Conservation (phyloP, 306 rosid species). For the Astragalus membranaceus region DNA sequence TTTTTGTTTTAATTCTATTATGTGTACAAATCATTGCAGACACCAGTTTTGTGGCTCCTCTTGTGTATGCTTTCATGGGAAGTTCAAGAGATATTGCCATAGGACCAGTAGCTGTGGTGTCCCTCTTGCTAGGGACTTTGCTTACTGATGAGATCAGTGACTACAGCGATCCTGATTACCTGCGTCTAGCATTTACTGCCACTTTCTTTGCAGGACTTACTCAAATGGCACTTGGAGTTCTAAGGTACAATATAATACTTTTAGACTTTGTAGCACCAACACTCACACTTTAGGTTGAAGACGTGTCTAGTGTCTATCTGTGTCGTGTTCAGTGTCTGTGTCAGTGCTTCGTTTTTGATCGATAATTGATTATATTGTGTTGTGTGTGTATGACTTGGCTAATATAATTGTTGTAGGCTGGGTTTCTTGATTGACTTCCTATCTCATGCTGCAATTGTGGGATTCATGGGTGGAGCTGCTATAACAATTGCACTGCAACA, state of each 20-base stretch:
- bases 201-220: slow-evolving; percentile 83
- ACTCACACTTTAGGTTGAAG: no score
- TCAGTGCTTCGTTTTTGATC: background rate
- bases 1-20: no score
- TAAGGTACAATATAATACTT: slow-evolving; percentile 29
- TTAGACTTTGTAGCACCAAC: no score
- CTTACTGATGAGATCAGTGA: slow-evolving; percentile 33
- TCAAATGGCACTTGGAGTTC: slow-evolving; percentile 55
- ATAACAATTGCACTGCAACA: slow-evolving; percentile 81
- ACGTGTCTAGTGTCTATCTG: no score
- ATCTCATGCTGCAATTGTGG: slow-evolving; percentile 87
- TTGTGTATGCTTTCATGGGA: slow-evolving; percentile 77
- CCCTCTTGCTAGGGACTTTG: slow-evolving; percentile 63
- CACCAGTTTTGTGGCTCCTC: slow-evolving; percentile 71
- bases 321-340: no score
- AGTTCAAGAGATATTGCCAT: slow-evolving; percentile 82
- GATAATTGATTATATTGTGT: background rate
- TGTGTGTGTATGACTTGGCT: background rate
- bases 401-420: slow-evolving; percentile 41
- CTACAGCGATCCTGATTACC: slow-evolving; percentile 15
- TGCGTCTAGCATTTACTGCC: slow-evolving; percentile 66
- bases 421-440: slow-evolving; percentile 88
- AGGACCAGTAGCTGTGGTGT: slow-evolving; percentile 86
- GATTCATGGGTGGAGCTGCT: slow-evolving; percentile 94
- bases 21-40: slow-evolving; percentile 26